Base-by-base conservation (phyloP, 768 basidiomycete species). In the Coprinellus micaceus region DNA sequence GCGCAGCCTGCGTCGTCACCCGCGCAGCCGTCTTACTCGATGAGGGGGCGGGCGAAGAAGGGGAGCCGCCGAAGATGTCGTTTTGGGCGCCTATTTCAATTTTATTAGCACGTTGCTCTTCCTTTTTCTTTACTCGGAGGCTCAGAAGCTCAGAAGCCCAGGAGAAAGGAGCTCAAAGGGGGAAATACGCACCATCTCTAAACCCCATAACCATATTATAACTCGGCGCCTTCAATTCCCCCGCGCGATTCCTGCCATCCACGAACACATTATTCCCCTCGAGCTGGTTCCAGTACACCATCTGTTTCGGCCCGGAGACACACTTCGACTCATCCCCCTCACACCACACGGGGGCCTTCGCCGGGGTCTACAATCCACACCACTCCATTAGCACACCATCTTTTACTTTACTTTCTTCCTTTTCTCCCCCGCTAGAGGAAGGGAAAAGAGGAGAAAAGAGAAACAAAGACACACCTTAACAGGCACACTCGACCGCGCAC, bases 131-230 rank as follows among this genome's bases (percentile, higher is more conserved):
- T n/a, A n/a, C n/a, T n/a, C 17, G 13, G 21, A 56, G 37, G 3
- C n/a, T 25, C 29, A 44, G 21, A 50, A 15, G 28, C 51, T 37
- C 29, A 33, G 9, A 22, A 4, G 7, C 15, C 21, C 25, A 26
- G 24, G n/a, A 26, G 25, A 57, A 53, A 15, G 15, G 12, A 26
- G n/a, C 25, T 17, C 7, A 47, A 28, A 2, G 21, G 46, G 12
- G 17, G 10, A 24, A 30, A 15, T 6, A 67, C 73, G 56, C 52
- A 78, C 81, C 80, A 58, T 80, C 74, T 1, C 63, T 17, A 57
- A 80, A 83, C 2, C 81, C 81, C 28, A 71, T 68, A 61, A 79
- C 81, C 39, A 56, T 55, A 58, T 82, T 83, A 59, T 83, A 83
- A 9, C 69, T 76, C 0, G 81, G 82, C 21, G 73, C 74, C 66